Conservation (phyloP, 139 green algal species). For the Spirogloea muscicola region DNA sequence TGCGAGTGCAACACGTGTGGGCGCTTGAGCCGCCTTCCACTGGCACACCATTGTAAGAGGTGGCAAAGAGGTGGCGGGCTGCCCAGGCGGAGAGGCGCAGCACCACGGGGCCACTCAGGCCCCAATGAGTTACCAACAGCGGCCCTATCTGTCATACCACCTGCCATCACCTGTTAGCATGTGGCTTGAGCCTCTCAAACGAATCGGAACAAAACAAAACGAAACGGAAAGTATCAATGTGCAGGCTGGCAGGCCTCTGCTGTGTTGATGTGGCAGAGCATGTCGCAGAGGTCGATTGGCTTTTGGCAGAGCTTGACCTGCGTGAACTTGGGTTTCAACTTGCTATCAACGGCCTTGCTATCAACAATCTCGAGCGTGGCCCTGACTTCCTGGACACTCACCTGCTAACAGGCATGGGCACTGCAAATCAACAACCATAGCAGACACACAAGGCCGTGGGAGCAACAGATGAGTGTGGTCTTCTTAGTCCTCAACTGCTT, state of each 20-base stretch:
- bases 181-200: neutral
- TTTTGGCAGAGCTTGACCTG: slow-evolving; percentile 8
- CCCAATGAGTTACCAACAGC: slow-evolving; percentile 45
- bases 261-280: neutral
- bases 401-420: neutral
- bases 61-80: slow-evolving; percentile 7
- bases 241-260: neutral
- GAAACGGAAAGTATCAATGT: neutral
- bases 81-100: slow-evolving; percentile 44
- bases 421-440: neutral
- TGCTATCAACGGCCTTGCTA: neutral
- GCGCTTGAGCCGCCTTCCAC: neutral
- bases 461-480: neutral
- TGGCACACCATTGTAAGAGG: slow-evolving; percentile 5
- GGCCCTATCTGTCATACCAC: slow-evolving; percentile 26
- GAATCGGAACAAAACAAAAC: neutral
- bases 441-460: neutral
- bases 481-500: neutral
- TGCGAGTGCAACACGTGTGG: neutral
- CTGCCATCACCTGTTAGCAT: neutral
- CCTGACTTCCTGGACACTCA: slow-evolving; percentile 15
- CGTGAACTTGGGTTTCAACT: slow-evolving; percentile 5
- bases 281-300: neutral
- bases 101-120: slow-evolving; percentile 28
- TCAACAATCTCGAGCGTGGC: slow-evolving; percentile 7